Evolutionary conservation across 2,329 filamentous ascomycete species (phyloP).

Genomic region (Drechslerella dactyloides): DNA sequence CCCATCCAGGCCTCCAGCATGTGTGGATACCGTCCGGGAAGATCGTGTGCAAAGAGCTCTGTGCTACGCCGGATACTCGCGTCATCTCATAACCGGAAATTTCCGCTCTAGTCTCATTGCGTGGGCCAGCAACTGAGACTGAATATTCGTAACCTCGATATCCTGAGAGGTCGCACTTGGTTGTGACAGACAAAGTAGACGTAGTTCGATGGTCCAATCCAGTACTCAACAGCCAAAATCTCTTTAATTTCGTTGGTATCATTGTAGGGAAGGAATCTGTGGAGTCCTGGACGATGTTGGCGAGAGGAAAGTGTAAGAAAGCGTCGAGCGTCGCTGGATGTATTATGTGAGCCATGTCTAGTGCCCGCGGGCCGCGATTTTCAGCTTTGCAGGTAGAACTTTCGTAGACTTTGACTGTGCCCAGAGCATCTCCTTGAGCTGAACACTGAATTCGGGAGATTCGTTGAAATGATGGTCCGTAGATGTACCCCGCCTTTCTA

Average conservation of each 20-base stretch:
- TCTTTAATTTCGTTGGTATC: conserved; percentile 11
- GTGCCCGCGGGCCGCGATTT: neutral
- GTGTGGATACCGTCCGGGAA: conserved; percentile 7
- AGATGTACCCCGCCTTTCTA: conserved; percentile 58
- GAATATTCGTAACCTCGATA: conserved; percentile 22
- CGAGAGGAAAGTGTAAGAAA: conserved; percentile 58
- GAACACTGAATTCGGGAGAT: conserved; percentile 53
- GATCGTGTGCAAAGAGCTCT: neutral
- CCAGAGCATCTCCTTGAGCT: conserved; percentile 4
- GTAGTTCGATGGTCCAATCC: conserved; percentile 8
- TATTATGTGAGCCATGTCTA: conserved; percentile 60
- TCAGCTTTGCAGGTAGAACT: neutral
- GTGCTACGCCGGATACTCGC: conserved; percentile 12
- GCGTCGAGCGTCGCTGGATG: conserved; percentile 62
- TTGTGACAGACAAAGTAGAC: neutral
- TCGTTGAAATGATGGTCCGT: conserved; percentile 58
- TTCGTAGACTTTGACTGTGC: conserved; percentile 6
- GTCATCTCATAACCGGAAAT: conserved; percentile 18
- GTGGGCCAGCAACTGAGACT: conserved; percentile 6
- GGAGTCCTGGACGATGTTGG: conserved; percentile 52
- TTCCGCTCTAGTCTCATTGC: conserved; percentile 1
- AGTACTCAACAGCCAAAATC: conserved; percentile 15
- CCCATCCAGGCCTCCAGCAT: conserved; percentile 15
- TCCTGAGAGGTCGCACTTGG: conserved; percentile 11
- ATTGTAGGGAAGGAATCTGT: conserved; percentile 8